A percentile compares a stretch with the other conserved stretches of the same genome.
Conservation (phyloP, 1,139 yeast species). For the Meyerozyma guilliermondii region DNA sequence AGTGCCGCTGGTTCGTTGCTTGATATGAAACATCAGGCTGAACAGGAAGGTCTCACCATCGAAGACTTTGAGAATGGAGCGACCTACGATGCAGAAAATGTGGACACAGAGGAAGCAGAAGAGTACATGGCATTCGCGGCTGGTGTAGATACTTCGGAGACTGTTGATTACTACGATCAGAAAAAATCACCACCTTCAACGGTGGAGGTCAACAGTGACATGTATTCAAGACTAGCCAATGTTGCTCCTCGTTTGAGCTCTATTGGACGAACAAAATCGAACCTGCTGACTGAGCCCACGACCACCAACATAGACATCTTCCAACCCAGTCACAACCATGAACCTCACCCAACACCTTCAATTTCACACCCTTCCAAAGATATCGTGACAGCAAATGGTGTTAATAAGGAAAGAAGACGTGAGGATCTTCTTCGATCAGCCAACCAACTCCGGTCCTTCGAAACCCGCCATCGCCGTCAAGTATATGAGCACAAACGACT, state of each 20-base stretch:
- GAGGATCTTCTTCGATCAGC: constrained; percentile 3
- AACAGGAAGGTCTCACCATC: constrained; percentile 27
- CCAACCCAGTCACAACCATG: neutral
- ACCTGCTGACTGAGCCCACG: neutral
- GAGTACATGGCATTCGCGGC: neutral
- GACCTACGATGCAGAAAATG: neutral
- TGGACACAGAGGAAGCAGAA: neutral
- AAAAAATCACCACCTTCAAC: neutral
- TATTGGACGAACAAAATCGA: neutral
- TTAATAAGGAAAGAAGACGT: constrained; percentile 5
- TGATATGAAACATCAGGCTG: constrained; percentile 33
- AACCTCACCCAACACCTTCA: neutral
- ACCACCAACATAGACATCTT: neutral
- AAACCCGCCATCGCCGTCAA: constrained; percentile 13
- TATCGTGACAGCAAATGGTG: constrained; percentile 5
- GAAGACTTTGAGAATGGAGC: constrained; percentile 7
- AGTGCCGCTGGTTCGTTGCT: constrained; percentile 45
- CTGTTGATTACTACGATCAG: neutral
- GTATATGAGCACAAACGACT: constrained; percentile 20
- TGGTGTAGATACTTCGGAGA: neutral
- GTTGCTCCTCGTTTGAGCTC: neutral
- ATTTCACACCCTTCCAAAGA: constrained; percentile 3
- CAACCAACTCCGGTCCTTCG: constrained; percentile 8
- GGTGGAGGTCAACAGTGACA: neutral
- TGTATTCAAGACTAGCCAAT: neutral